Conservation (phyloP, 2,329 filamentous ascomycete species). For the Fusarium subtropicale region DNA sequence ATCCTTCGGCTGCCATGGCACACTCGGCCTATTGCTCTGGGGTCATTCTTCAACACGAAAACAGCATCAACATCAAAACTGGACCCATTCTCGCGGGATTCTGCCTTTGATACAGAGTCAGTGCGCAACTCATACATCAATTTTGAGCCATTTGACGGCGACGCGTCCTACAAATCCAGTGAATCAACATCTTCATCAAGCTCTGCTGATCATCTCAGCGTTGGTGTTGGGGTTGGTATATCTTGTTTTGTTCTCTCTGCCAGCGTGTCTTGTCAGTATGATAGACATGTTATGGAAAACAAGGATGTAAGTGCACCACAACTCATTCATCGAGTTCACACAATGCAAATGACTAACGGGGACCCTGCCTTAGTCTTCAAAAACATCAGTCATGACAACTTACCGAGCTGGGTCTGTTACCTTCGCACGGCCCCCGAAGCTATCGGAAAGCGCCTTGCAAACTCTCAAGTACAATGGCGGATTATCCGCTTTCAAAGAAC, state of each 20-base stretch:
- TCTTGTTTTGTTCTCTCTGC: background rate
- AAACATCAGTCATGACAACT: conserved; percentile 5
- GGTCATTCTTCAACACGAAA: background rate
- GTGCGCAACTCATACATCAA: background rate
- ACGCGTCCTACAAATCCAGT: background rate
- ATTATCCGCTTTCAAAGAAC: background rate
- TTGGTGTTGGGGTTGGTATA: background rate
- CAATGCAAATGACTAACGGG: background rate
- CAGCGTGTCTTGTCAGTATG: background rate
- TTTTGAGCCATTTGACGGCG: background rate
- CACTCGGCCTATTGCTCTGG: background rate
- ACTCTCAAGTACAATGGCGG: background rate
- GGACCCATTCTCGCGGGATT: background rate
- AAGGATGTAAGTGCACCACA: background rate
- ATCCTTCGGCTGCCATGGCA: background rate
- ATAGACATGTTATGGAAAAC: background rate
- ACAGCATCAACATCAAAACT: background rate
- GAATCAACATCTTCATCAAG: background rate
- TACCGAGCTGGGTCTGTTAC: background rate
- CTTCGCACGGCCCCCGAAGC: background rate
- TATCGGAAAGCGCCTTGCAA: background rate
- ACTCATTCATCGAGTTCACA: no score
- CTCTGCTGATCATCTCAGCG: background rate
- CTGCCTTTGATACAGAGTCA: background rate
- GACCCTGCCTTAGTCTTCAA: background rate